Base-by-base conservation (phyloP, 768 basidiomycete species). In the Ramaria sp. region DNA sequence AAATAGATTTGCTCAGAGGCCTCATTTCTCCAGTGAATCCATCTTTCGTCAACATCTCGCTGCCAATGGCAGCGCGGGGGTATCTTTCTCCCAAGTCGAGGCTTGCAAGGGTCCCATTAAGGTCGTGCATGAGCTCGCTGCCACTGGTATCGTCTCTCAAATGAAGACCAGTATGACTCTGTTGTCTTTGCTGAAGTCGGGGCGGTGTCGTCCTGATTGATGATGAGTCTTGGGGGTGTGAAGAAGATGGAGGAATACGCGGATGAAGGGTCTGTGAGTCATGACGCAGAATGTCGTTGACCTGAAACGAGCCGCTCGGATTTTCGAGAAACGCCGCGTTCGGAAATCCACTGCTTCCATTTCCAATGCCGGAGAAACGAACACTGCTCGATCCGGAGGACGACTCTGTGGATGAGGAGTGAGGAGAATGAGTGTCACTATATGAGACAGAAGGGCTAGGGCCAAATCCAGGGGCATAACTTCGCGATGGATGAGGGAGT, bases 81-180 rank as follows among this genome's bases (percentile, higher is more conserved):
- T 24, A 56, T 33, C 54, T 49, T 7, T 49, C 54, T 19, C 54
- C 84, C 57, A 90, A 70, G 61, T 88, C 78, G 15, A 90, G 77
- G 66, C 82, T 87, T 34, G 88, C 85, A 39, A 91, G 74, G 30
- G 83, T 87, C 20, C 84, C 83, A 63, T 86, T 89, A 53, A 91
- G 68, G 68, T 88, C 86, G 39, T 80, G 79, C 61, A 90, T 76
- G 31, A 67, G 51, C 58, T 84, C 82, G 17, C 75, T 72, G 50
- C 79, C 79, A 58, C 71, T 65, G 62, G 27, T 65, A 65, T 24
- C 66, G 63, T 22, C 63, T 65, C 41, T 66, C 76, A 74, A 7
- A 83, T 2, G 72, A 64, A 37, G 81, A 79, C 22, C 81, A 30
- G 12, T 13, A n/a, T 43, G 37, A 24, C 24, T 39, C 22, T 54